Base-by-base conservation (phyloP, 495 filamentous ascomycete species). In the Xylaria venustula region DNA sequence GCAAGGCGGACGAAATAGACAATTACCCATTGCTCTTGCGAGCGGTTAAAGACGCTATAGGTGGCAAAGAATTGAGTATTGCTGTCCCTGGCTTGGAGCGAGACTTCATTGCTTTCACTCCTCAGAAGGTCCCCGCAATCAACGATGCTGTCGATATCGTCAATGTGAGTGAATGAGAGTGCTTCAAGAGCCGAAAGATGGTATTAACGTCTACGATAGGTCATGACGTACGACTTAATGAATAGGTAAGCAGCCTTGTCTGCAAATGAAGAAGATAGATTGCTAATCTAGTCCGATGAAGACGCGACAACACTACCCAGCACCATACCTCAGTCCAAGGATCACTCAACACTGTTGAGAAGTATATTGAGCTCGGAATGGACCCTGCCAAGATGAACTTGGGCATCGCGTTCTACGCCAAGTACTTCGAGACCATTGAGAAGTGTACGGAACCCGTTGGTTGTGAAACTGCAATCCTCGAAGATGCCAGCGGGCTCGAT, bases 211-310 rank as follows among this genome's bases (percentile, higher is more conserved):
- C 11, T 9, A 26, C 9, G 40, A 15, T 17, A 71, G 66, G 54
- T 88, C 40, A 87, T 89, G 85, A 76, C 79, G 25, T 89, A 89
- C 72, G 87, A 89, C 65, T 66, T 89, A 57, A 84, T 85, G 77
- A 88, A 87, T 74, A 83, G 68, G 65, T 67, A 62, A 7, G 36
- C 32, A 42, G 22, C 49, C 22, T 7, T 17, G 7, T 7, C 26
- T 49, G 4, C 23, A 50, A 8, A 15, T 37, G 20, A 37, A 22
- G 26, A 15, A 58, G 45, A 19, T 28, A 20, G 17, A 23, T 47
- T 7, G 20, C 45, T 51, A 52, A 53, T 49, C 32, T 37, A 12
- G 20, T 28, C 7, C 51, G 32, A 60, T 32, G 15, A 50, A 59
- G 86, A 32, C 85, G 87, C 15, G 81, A 88, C 70, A 84, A 78